A percentile compares a stretch with the other conserved stretches of the same genome.
Evolutionary conservation across 192 early-diverging fungal genomes (phyloP).

Genomic region (Gamsiella multidivaricata): DNA sequence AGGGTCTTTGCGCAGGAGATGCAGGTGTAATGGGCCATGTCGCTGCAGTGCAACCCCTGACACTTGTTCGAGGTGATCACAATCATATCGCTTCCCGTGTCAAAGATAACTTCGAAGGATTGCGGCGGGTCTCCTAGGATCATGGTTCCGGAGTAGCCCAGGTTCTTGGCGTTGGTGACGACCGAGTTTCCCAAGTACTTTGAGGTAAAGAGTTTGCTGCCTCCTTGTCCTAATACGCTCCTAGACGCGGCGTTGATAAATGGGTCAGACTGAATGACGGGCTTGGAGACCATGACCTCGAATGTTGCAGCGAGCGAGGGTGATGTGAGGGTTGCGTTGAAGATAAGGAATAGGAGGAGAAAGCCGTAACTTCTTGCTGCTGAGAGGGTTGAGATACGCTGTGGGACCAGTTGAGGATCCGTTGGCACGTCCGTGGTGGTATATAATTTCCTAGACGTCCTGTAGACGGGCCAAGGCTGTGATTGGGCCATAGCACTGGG

Average conservation of each 20-base stretch:
- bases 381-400: too few species aligned
- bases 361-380: background rate
- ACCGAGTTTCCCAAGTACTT: constrained; percentile 44
- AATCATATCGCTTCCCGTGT: constrained; percentile 76
- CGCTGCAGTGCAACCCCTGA: constrained; percentile 29
- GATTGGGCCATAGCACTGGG: background rate
- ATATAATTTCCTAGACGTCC: too few species aligned
- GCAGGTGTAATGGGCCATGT: constrained; percentile 47
- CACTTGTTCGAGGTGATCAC: constrained; percentile 48
- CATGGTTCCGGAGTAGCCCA: constrained; percentile 91
- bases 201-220: constrained; percentile 19
- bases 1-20: constrained; percentile 45
- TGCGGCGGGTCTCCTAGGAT: constrained; percentile 86
- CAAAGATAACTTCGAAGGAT: constrained; percentile 89
- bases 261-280: background rate
- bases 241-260: background rate
- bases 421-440: too few species aligned
- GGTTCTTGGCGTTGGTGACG: constrained; percentile 36
- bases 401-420: too few species aligned
- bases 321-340: background rate
- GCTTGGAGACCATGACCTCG: constrained; percentile 34
- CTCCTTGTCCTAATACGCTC: background rate
- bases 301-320: constrained; percentile 14
- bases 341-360: constrained; percentile 10
- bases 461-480: too few species aligned